Evolutionary conservation across 164 flowering plant genomes (phyloP).

Genomic region (Berberis thunbergii): DNA sequence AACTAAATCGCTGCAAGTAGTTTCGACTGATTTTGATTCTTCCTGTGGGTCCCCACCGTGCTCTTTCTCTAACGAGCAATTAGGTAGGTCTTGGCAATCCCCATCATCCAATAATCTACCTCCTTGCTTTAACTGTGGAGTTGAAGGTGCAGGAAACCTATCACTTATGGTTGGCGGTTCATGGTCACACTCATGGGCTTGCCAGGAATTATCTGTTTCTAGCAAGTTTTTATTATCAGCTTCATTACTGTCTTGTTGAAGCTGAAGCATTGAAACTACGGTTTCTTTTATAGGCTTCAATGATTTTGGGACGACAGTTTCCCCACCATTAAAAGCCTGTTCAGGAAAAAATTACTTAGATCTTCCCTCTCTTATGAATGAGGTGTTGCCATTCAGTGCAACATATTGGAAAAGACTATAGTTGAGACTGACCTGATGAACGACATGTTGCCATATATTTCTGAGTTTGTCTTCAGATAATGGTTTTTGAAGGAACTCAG

Average conservation of each 20-base stretch:
- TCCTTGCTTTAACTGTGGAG: constrained; percentile 68
- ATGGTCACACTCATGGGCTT: constrained; percentile 14
- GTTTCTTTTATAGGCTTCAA: constrained; percentile 51
- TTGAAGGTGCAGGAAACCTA: constrained; percentile 71
- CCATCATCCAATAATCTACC: constrained; percentile 41
- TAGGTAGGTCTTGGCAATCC: constrained; percentile 47
- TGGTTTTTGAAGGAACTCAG: too few species aligned
- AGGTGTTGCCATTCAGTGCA: not conserved
- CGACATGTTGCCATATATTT: too few species aligned
- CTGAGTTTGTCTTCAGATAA: too few species aligned
- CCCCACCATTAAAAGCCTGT: constrained; percentile 74
- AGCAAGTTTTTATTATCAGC: constrained; percentile 10
- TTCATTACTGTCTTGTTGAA: constrained; percentile 21
- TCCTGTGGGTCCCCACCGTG: constrained; percentile 32
- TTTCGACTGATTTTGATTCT: constrained; percentile 85
- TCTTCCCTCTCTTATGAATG: not conserved
- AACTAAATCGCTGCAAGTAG: constrained; percentile 31
- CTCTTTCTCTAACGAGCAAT: constrained; percentile 42
- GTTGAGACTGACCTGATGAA: constrained; percentile 26
- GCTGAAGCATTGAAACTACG: constrained; percentile 42
- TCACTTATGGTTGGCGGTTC: constrained; percentile 38
- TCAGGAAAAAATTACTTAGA: constrained; percentile 19
- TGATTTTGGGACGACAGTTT: constrained; percentile 28
- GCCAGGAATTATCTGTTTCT: constrained; percentile 15
- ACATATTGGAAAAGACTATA: not conserved